Percentiles rank a stretch among this genome's conserved stretches.
phyloP scores from a whole-genome alignment of 352 stramenopile genomes.

The Globisporangium paroecandrum region DNA sequence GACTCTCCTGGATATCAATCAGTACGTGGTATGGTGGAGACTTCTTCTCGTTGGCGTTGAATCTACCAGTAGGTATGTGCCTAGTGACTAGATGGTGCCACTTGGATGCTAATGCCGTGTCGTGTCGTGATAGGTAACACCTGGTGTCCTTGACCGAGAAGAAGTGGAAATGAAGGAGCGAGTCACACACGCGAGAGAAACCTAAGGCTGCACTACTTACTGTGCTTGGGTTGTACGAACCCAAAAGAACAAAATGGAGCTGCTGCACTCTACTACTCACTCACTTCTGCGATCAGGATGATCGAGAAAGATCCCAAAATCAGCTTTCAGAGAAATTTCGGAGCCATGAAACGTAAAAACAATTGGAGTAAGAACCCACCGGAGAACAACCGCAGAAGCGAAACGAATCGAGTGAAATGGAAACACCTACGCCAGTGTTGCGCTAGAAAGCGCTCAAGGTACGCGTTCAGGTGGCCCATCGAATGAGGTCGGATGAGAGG shows the following conservation, averaged over 20 bases:
- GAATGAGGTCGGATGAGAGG: no score
- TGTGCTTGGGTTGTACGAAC: not conserved
- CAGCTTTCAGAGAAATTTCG: not conserved
- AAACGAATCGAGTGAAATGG: not conserved
- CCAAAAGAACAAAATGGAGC: not conserved
- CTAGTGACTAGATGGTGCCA: not conserved
- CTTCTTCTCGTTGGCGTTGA: not conserved
- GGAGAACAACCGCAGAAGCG: not conserved
- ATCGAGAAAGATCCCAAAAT: not conserved
- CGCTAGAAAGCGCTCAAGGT: no score
- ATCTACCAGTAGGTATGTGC: not conserved
- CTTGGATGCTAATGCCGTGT: not conserved
- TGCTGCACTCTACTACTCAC: no score
- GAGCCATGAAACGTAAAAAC: not conserved
- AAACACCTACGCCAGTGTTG: not conserved
- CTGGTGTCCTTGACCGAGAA: not conserved
- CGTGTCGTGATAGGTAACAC: not conserved
- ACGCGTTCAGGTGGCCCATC: no score
- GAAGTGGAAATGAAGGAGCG: not conserved
- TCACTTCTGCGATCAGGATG: not conserved
- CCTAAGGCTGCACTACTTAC: not conserved
- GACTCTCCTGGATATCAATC: not conserved
- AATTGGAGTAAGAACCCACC: not conserved
- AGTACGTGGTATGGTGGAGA: not conserved
- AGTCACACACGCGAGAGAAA: not conserved